Base-by-base conservation (phyloP, 225 moss, liverwort and hornwort species). In the Neckera pumila region DNA sequence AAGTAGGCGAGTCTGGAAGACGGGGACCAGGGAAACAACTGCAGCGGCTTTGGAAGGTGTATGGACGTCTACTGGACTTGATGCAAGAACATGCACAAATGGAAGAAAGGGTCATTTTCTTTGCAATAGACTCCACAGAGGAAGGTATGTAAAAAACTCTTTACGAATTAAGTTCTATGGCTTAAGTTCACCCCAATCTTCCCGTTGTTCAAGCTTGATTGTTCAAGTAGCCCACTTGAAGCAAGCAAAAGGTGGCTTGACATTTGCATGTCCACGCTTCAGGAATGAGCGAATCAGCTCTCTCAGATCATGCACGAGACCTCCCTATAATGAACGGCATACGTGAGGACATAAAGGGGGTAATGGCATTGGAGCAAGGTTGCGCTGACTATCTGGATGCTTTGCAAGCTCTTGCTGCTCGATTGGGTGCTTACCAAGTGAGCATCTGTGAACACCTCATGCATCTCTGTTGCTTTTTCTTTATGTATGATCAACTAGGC, bases 51-150 rank as follows among this genome's bases (percentile, higher is more conserved):
- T 95, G 92, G 93, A 96, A 96, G 90, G 91, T 91, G 36, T 97
- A 96, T 91, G 97, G 97, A 56, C 93, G 94, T 62, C 89, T 97
- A 26, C 89, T 97, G 71, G 97, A 96, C 53, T 89, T 97, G 83
- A 93, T 97, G 96, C 97, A 97, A 92, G 97, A 97, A 86, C 97
- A 97, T 89, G 97, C 97, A 43, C 97, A 97, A 90, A 96, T 96
- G 96, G 97, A 97, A 89, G 97, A 97, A 82, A 92, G 96, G 88
- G 95, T 96, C 76, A 90, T 97, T 72, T 97, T 97, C 86, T 95
- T 95, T 63, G 94, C 93, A 15, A 91, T 97, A 72, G 96, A 97
- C 79, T 85, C 92, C 49, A 87, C 90, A 84, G 91, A 95, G 74
- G 90, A 94, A 93, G 97, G 97, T 97, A 91, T 76, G 87, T 66